Evolutionary conservation across 257 asterid genomes (phyloP).

Genomic region (Solanum bulbocastanum): DNA sequence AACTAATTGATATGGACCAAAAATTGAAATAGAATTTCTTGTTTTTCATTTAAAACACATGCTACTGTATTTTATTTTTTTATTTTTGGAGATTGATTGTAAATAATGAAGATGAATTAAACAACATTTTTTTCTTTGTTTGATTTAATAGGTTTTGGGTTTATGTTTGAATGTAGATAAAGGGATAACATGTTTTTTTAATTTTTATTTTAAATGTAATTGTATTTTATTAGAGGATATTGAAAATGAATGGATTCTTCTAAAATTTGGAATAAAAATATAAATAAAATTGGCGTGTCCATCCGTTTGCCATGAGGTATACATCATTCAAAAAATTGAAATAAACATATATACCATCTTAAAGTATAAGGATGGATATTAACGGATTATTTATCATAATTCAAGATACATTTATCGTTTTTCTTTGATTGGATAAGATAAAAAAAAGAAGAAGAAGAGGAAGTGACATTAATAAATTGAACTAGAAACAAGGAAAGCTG

Average conservation of each 20-base stretch:
- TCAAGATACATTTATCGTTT: too few relatives aligned
- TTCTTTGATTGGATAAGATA: too few relatives aligned
- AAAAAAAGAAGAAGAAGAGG: too few relatives aligned
- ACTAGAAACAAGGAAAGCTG: neutral
- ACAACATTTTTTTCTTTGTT: neutral
- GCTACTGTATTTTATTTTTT: too few relatives aligned
- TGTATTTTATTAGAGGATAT: too few relatives aligned
- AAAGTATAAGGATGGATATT: too few relatives aligned
- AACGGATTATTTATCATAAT: too few relatives aligned
- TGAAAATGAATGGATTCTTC: neutral
- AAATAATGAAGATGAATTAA: neutral
- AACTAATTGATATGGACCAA: neutral
- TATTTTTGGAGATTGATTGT: neutral
- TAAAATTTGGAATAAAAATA: neutral
- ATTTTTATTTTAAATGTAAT: neutral
- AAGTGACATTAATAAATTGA: neutral
- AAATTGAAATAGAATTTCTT: neutral
- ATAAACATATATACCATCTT: too few relatives aligned
- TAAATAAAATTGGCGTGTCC: neutral
- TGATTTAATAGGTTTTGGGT: neutral
- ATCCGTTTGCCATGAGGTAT: neutral
- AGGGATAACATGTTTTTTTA: neutral
- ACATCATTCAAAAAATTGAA: neutral
- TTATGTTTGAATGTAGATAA: neutral
- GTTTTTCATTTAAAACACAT: neutral